These are phyloP conservation scores for Cladosporium sp. DNA, from an alignment of 2,329 filamentous ascomycete species.

Conservation along the genomic window DNA sequence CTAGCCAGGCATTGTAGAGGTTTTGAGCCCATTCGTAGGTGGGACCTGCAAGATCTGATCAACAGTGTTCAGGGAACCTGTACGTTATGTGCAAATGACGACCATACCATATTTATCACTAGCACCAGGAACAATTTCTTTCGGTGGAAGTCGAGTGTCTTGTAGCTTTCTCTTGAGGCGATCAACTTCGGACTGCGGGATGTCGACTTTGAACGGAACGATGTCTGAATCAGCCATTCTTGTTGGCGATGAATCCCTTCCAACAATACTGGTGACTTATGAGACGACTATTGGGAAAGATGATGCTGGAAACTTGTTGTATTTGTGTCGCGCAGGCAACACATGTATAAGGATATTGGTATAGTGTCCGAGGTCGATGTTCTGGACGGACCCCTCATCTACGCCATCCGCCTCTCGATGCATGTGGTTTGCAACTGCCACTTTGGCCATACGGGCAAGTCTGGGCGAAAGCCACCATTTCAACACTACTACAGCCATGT, in stretches of 20 bases:
- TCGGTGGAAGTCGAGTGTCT: slow-evolving; percentile 31
- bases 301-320: neutral
- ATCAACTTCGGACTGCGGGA: slow-evolving; percentile 34
- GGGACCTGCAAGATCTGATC: slow-evolving; percentile 4
- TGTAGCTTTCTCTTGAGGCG: slow-evolving; percentile 34
- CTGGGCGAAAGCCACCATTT: too few species aligned
- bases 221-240: slow-evolving; percentile 19
- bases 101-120: slow-evolving; percentile 33
- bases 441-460: neutral
- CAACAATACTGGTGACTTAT: neutral
- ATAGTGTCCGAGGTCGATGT: neutral
- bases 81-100: too few species aligned
- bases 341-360: neutral
- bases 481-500: neutral
- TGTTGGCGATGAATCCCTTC: neutral
- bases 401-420: neutral
- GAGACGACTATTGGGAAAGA: neutral
- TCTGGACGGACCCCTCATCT: neutral
- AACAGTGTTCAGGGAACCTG: too few species aligned
- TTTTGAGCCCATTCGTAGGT: slow-evolving; percentile 31
- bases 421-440: neutral
- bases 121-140: slow-evolving; percentile 34
- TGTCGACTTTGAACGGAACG: slow-evolving; percentile 32
- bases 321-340: too few species aligned
- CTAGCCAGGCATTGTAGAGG: slow-evolving; percentile 33